A percentile compares a stretch with the other conserved stretches of the same genome.
Evolutionary conservation across 2,329 filamentous ascomycete species (phyloP).

Genomic region (Alternaria panax): DNA sequence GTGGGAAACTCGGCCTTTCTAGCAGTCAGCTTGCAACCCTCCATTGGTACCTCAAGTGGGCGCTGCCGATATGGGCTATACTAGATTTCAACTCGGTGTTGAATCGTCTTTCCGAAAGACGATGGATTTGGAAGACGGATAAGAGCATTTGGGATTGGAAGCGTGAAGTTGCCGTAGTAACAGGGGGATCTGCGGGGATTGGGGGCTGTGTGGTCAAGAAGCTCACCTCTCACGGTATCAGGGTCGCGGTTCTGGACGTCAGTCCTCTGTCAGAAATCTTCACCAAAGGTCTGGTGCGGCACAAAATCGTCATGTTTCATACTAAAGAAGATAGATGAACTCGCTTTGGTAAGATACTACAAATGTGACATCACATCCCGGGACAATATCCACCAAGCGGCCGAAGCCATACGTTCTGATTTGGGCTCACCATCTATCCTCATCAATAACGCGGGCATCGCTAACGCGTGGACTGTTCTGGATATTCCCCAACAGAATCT

Average conservation of each 20-base stretch:
- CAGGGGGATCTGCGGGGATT: conserved; percentile 48
- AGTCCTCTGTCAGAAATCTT: conserved; percentile 39
- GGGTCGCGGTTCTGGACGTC: conserved; percentile 48
- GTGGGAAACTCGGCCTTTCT: conserved; percentile 28
- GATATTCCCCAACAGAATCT: conserved; percentile 38
- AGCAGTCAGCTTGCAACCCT: conserved; percentile 32
- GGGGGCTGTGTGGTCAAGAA: conserved; percentile 44
- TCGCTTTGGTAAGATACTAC: conserved; percentile 34
- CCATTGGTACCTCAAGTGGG: conserved; percentile 37
- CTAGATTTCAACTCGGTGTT: conserved; percentile 37
- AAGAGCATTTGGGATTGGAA: conserved; percentile 41
- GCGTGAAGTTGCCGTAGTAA: conserved; percentile 47
- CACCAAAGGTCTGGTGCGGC: conserved; percentile 31
- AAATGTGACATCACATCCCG: conserved; percentile 46
- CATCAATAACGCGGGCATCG: conserved; percentile 50
- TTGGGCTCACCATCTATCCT: conserved; percentile 44
- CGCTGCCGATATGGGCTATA: conserved; percentile 31
- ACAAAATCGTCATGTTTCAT: neutral
- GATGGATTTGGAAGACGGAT: conserved; percentile 48
- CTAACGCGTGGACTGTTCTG: conserved; percentile 43
- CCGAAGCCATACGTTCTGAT: conserved; percentile 43
- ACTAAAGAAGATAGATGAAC: conserved; percentile 34
- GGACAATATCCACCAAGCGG: conserved; percentile 36
- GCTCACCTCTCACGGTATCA: conserved; percentile 41
- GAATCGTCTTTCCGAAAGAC: conserved; percentile 47